phyloP scores from a whole-genome alignment of 1,284 basidiomycete genomes.

The Rhodotorula sp. region DNA sequence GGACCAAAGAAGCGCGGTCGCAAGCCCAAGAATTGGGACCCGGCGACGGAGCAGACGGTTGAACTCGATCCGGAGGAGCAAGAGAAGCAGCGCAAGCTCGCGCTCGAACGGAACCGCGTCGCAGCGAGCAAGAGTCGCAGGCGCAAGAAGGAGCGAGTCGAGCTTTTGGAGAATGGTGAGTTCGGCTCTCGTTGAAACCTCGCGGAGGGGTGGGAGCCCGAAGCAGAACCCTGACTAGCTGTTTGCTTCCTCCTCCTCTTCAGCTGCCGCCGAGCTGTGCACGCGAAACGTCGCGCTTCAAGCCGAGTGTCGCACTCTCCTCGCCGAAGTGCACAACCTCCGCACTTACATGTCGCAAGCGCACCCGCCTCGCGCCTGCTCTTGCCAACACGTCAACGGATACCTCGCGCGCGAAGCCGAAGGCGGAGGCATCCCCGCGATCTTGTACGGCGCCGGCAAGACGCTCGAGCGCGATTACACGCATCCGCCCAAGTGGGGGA shows the following conservation, averaged over 20 bases:
- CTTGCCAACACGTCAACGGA: constrained; percentile 31
- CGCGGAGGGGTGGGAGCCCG: neutral
- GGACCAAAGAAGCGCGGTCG: constrained; percentile 31
- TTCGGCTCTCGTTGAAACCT: neutral
- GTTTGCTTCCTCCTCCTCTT: too few relatives aligned
- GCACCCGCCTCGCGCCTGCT: constrained; percentile 26
- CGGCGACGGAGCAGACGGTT: constrained; percentile 16
- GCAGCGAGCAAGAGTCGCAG: constrained; percentile 35
- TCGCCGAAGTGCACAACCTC: constrained; percentile 27
- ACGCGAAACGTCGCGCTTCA: constrained; percentile 23
- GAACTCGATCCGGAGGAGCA: constrained; percentile 29
- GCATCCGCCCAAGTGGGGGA: constrained; percentile 19
- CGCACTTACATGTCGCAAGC: constrained; percentile 23
- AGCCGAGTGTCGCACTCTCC: constrained; percentile 26
- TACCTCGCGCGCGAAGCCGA: constrained; percentile 31
- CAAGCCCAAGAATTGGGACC: constrained; percentile 38
- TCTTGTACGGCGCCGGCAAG: constrained; percentile 24
- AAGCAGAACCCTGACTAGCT: too few relatives aligned
- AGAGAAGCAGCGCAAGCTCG: constrained; percentile 29
- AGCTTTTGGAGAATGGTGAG: constrained; percentile 30
- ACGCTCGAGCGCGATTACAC: constrained; percentile 24
- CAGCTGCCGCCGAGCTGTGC: constrained; percentile 28
- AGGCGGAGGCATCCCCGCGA: constrained; percentile 33
- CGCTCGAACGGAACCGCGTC: constrained; percentile 33
- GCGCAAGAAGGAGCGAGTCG: constrained; percentile 35